phyloP scores from a whole-genome alignment of 2,329 filamentous ascomycete species.

The Penicillium nordicum region DNA sequence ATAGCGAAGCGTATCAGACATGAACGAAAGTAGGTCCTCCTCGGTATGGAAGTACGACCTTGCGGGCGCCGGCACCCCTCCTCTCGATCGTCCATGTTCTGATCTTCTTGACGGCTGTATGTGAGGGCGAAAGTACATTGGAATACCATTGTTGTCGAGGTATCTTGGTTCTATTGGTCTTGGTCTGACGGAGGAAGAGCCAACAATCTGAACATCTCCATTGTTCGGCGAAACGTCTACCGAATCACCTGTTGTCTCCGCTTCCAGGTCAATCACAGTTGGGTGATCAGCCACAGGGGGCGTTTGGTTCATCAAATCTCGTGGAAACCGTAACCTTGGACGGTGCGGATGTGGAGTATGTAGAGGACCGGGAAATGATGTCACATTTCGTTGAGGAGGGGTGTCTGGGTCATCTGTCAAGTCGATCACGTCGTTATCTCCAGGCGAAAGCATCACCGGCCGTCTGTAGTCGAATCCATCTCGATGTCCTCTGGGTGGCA shows the following conservation, averaged over 20 bases:
- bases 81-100: background rate
- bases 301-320: slow-evolving; percentile 31
- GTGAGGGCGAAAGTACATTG: background rate
- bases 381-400: slow-evolving; percentile 22
- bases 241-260: slow-evolving; percentile 22
- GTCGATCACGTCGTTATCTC: slow-evolving; percentile 43
- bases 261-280: slow-evolving; percentile 42
- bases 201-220: slow-evolving; percentile 53
- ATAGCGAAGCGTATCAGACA: background rate
- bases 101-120: background rate
- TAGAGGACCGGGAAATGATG: background rate
- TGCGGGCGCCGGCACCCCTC: background rate
- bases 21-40: background rate
- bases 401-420: slow-evolving; percentile 46
- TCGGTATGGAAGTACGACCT: background rate
- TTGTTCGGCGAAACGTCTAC: slow-evolving; percentile 30
- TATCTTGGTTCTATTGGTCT: slow-evolving; percentile 13
- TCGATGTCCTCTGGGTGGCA: slow-evolving; percentile 42
- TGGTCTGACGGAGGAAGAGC: slow-evolving; percentile 26
- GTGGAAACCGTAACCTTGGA: slow-evolving; percentile 28
- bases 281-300: background rate
- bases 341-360: slow-evolving; percentile 8
- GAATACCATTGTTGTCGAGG: slow-evolving; percentile 5
- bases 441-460: slow-evolving; percentile 42
- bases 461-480: slow-evolving; percentile 56